Percentiles rank a stretch among this genome's conserved stretches.
phyloP scores from a whole-genome alignment of 2,329 filamentous ascomycete species.

The Pseudogymnoascus sp. region DNA sequence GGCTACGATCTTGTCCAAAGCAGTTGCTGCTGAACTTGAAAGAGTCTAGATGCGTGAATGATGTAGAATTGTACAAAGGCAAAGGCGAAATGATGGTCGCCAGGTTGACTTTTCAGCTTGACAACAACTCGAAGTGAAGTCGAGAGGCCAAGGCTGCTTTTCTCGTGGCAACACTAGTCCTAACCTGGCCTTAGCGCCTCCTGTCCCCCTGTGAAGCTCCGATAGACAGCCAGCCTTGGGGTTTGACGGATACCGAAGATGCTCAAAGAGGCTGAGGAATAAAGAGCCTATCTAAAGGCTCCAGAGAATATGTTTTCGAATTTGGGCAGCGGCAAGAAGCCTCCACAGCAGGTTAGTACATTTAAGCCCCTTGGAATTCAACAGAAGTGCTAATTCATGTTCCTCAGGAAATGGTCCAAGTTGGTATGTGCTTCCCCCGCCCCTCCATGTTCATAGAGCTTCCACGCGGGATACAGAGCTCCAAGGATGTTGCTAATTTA shows the following conservation, averaged over 20 bases:
- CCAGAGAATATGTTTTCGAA: constrained; percentile 50
- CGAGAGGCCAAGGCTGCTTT: constrained; percentile 5
- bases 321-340: constrained; percentile 58
- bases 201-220: neutral
- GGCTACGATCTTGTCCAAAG: neutral
- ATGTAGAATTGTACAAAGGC: neutral
- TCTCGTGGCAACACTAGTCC: neutral
- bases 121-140: neutral
- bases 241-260: constrained; percentile 3
- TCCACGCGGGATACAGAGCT: neutral
- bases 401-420: constrained; percentile 96
- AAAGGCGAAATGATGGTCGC: neutral
- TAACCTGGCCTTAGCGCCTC: neutral
- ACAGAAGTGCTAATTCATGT: constrained; percentile 14
- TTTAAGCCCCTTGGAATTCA: constrained; percentile 11
- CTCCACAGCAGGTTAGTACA: constrained; percentile 56
- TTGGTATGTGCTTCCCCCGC: constrained; percentile 62
- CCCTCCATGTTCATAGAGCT: constrained; percentile 9
- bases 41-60: neutral
- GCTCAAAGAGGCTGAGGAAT: neutral
- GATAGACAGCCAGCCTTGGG: constrained; percentile 7
- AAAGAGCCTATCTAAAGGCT: neutral
- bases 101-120: neutral
- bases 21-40: neutral
- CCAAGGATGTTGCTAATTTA: constrained; percentile 15